Base-by-base conservation (phyloP, 352 stramenopile species). In the Peronospora tabacina region DNA sequence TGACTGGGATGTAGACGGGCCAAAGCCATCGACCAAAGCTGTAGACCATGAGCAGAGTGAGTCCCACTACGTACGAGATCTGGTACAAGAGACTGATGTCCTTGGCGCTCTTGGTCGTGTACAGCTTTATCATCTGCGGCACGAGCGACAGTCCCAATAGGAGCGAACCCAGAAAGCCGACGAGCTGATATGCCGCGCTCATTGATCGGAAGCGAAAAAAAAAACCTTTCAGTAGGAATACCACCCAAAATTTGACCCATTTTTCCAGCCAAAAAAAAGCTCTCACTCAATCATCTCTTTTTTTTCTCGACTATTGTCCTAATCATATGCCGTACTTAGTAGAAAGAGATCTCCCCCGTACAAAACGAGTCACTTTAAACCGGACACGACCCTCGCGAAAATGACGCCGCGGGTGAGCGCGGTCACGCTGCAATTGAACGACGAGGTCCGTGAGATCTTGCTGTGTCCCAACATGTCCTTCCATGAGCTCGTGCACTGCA, bases 101-200 rank as follows among this genome's bases (percentile, higher is more conserved):
- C 39, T 68, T 72, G 42, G 71, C 69, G 45, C 69, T 81, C 55
- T 80, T 82, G 41, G 68, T 81, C 41, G 62, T 63, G 59, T 71
- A 79, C n/a, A 82, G 66, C 47, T 82, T 85, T 44, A 48, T 44
- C 51, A 82, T 73, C 33, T 85, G 70, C 42, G 70, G 70, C 29
- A 82, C 58, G n/a, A 85, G 57, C n/a, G 68, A 66, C 22, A 26
- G 22, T 26, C 24, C 57, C 66, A 19, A 70, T 69, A 52, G 82
- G 5, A 26, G 3, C 22, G 22, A 26, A 26, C 22, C 22, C 22
- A 26, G 22, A 26, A 26, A 26, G 2, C 22, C 22, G 22, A 26
- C 3, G 22, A 26, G 0, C 22, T 26, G 2, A 5, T 7, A 26
- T 26, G 22, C 22, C 7, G 5, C 22, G 22, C 22, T 26, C 22